These are phyloP conservation scores for Phytophthora agathidicida DNA, from an alignment of 352 stramenopile genomes.

Conservation along the genomic window DNA sequence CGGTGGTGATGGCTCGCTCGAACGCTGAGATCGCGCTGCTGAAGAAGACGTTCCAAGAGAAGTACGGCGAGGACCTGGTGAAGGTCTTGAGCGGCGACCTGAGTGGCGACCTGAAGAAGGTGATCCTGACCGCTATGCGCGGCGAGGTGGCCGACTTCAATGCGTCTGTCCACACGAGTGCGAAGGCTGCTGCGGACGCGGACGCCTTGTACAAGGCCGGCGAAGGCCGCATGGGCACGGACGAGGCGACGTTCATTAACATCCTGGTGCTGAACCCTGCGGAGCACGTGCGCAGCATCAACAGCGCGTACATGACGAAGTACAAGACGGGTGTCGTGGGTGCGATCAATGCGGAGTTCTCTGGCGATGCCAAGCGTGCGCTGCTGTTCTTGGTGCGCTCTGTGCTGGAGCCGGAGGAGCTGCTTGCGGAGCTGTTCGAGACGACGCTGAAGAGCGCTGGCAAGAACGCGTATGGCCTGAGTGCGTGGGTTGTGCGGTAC, in stretches of 20 bases:
- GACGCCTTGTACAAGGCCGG: conserved; percentile 58
- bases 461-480: conserved; percentile 14
- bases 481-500: conserved; percentile 20
- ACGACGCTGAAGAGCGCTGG: conserved; percentile 41
- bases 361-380: conserved; percentile 17
- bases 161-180: conserved; percentile 49
- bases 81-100: conserved; percentile 48
- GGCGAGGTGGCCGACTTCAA: conserved; percentile 43
- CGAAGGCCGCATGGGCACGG: conserved; percentile 42
- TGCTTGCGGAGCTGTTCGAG: conserved; percentile 39
- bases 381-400: conserved; percentile 35
- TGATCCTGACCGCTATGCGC: conserved; percentile 57
- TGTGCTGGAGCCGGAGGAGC: conserved; percentile 28
- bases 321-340: conserved; percentile 19
- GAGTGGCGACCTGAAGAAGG: conserved; percentile 56
- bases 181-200: conserved; percentile 50
- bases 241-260: conserved; percentile 33
- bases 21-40: conserved; percentile 64
- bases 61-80: conserved; percentile 51
- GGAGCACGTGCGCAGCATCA: conserved; percentile 32
- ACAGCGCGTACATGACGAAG: conserved; percentile 11
- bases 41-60: conserved; percentile 69
- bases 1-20: conserved; percentile 51
- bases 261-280: conserved; percentile 31
- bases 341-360: conserved; percentile 44